Conservation (phyloP, 805 yeast genomes). For the Brettanomyces custersianus region DNA sequence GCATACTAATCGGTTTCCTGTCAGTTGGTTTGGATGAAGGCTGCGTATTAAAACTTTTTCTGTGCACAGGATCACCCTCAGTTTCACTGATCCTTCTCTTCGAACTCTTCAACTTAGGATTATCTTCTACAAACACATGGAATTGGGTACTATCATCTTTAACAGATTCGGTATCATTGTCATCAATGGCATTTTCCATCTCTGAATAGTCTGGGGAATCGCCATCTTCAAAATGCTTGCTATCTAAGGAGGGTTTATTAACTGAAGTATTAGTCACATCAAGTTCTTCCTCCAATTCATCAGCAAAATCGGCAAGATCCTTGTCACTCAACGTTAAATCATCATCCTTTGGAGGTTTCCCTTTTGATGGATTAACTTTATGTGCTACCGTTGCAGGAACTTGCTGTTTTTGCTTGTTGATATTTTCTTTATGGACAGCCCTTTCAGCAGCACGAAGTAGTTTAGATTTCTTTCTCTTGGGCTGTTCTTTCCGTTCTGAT, state of each 20-base stretch:
- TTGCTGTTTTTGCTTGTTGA: neutral
- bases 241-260: neutral
- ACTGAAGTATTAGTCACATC: conserved; percentile 1
- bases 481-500: neutral
- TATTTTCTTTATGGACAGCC: conserved; percentile 8
- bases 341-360: neutral
- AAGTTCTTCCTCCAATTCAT: conserved; percentile 18
- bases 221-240: neutral
- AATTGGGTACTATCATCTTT: conserved; percentile 6
- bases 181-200: neutral
- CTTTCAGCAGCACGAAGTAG: conserved; percentile 15
- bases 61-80: conserved; percentile 2
- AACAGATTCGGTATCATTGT: neutral
- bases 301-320: conserved; percentile 16
- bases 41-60: conserved; percentile 1
- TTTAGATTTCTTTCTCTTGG: conserved; percentile 14
- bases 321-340: conserved; percentile 10
- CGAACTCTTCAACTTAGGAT: conserved; percentile 7
- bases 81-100: conserved; percentile 5
- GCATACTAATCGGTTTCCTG: conserved; percentile 12
- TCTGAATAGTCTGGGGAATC: neutral
- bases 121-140: conserved; percentile 16
- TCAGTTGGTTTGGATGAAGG: neutral
- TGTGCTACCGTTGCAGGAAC: neutral
- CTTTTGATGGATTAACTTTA: neutral